Conservation (phyloP, 768 basidiomycete genomes). For the Mycena rebaudengoi region DNA sequence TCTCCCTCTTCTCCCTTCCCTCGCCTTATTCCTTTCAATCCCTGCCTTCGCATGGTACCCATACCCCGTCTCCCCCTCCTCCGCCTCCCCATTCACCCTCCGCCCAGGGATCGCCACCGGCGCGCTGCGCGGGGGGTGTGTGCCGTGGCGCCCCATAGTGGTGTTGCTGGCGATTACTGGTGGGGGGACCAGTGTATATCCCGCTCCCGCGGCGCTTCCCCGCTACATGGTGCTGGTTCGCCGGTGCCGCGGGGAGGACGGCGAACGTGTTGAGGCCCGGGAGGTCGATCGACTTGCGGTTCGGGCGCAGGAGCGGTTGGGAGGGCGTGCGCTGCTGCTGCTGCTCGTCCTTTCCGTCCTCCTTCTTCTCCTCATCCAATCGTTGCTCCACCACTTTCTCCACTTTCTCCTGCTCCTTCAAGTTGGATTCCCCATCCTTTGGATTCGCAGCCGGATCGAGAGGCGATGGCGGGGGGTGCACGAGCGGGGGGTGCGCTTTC, state of each 20-base stretch:
- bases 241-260: neutral
- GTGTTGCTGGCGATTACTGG: no score
- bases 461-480: no score
- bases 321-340: no score
- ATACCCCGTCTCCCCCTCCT: conserved; percentile 22
- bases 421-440: no score
- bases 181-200: no score
- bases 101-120: conserved; percentile 19
- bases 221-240: neutral
- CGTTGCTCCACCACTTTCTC: no score
- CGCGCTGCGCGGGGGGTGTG: conserved; percentile 4
- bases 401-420: no score
- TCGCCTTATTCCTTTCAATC: conserved; percentile 23
- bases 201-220: neutral
- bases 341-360: no score
- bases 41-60: conserved; percentile 18
- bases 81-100: neutral
- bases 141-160: neutral
- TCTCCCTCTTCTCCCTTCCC: neutral
- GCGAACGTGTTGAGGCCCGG: conserved; percentile 27
- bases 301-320: conserved; percentile 26
- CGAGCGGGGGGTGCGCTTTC: no score
- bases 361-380: no score
- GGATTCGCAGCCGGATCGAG: no score
- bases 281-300: conserved; percentile 29